Percentiles rank a stretch among this genome's conserved stretches.
phyloP scores from a whole-genome alignment of 768 basidiomycete species.

The Obba rivulosa region DNA sequence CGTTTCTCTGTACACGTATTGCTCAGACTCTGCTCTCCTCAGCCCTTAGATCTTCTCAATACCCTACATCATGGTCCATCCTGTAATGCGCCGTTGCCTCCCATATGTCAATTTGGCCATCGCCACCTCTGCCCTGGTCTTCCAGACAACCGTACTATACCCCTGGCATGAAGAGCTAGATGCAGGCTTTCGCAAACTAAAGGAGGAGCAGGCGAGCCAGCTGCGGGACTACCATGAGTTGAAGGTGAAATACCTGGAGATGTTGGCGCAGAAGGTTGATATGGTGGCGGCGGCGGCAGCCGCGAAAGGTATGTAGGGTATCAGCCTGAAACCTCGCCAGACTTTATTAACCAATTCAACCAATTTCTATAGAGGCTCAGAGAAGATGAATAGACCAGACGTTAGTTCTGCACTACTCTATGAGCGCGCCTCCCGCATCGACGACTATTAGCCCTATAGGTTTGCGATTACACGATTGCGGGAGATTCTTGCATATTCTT shows the following conservation, averaged over 20 bases:
- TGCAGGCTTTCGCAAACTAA: constrained; percentile 14
- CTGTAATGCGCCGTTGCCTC: constrained; percentile 10
- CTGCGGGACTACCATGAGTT: constrained; percentile 17
- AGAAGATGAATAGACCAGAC: too few relatives aligned
- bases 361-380: too few relatives aligned
- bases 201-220: constrained; percentile 12
- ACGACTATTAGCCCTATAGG: too few relatives aligned
- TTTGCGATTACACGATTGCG: too few relatives aligned
- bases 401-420: too few relatives aligned
- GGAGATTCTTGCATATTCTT: too few relatives aligned
- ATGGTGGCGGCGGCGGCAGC: too few relatives aligned
- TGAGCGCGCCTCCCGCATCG: too few relatives aligned
- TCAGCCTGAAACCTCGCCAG: too few relatives aligned
- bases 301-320: too few relatives aligned
- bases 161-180: constrained; percentile 24
- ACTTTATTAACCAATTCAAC: too few relatives aligned
- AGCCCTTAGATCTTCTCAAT: background rate
- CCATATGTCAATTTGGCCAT: constrained; percentile 21
- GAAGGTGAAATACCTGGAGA: constrained; percentile 11
- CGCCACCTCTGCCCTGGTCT: constrained; percentile 16
- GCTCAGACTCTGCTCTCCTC: background rate
- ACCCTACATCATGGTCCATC: constrained; percentile 9
- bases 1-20: background rate
- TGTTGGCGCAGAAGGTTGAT: constrained; percentile 4
- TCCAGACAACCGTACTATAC: constrained; percentile 22